Conservation (phyloP, 1,284 basidiomycete genomes). For the Exsudoporus floridanus region DNA sequence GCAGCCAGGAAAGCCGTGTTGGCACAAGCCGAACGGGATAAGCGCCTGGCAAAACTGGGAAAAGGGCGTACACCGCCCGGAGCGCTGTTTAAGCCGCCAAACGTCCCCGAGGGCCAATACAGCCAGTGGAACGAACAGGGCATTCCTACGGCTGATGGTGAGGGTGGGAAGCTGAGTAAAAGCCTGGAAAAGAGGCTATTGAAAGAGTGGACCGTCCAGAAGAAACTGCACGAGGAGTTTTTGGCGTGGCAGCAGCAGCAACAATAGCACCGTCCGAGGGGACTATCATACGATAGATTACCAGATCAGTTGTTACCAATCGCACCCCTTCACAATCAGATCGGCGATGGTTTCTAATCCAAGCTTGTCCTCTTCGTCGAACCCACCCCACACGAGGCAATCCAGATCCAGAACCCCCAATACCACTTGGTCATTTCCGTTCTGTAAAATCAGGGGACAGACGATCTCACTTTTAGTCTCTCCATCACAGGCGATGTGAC, state of each 20-base stretch:
- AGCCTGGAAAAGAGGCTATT: conserved; percentile 75
- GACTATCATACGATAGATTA: conserved; percentile 7
- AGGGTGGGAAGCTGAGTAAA: conserved; percentile 87
- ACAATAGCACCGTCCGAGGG: background rate
- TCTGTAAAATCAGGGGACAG: conserved; percentile 59
- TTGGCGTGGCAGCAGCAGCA: conserved; percentile 56
- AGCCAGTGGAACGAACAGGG: conserved; percentile 84
- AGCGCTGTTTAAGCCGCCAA: conserved; percentile 84
- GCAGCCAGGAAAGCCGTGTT: conserved; percentile 78
- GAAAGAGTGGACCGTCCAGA: conserved; percentile 80
- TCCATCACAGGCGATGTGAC: conserved; percentile 88
- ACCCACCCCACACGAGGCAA: conserved; percentile 69
- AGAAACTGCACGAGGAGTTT: conserved; percentile 78
- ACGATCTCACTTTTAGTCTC: conserved; percentile 87
- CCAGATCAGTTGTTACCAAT: conserved; percentile 47
- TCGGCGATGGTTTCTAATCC: conserved; percentile 72
- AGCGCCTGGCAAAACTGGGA: conserved; percentile 81
- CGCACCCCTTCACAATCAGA: conserved; percentile 56
- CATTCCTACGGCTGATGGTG: conserved; percentile 78
- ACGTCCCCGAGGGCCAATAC: conserved; percentile 69
- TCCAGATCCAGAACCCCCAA: conserved; percentile 86
- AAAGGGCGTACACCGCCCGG: conserved; percentile 77
- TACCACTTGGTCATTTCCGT: conserved; percentile 38
- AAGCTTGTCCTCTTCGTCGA: conserved; percentile 68
- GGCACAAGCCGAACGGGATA: conserved; percentile 71